Evolutionary conservation across 495 filamentous ascomycete genomes (phyloP).

Genomic region (Aspergillus saccharolyticus): DNA sequence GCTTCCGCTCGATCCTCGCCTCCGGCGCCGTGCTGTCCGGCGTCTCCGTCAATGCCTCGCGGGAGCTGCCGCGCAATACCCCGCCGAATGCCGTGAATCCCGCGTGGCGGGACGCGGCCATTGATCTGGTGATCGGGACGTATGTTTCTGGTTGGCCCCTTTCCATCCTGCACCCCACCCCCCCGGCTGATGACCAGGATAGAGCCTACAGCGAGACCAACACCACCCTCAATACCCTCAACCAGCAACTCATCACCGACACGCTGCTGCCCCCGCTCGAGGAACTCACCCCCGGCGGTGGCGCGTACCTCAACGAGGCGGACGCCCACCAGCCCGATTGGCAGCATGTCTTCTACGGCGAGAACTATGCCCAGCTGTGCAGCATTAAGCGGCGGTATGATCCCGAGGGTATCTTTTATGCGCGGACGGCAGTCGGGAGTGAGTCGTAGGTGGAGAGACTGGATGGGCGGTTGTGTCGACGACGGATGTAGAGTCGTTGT

Average conservation of each 20-base stretch:
- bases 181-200: background rate
- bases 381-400: constrained; percentile 48
- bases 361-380: constrained; percentile 34
- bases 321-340: constrained; percentile 49
- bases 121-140: background rate
- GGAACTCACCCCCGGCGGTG: constrained; percentile 16
- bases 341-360: constrained; percentile 48
- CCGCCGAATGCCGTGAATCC: constrained; percentile 45
- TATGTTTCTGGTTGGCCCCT: background rate
- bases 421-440: constrained; percentile 54
- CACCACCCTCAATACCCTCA: background rate
- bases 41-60: constrained; percentile 28
- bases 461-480: constrained; percentile 36
- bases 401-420: constrained; percentile 56
- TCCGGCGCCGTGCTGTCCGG: constrained; percentile 37
- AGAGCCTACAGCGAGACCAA: background rate
- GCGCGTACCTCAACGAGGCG: constrained; percentile 21
- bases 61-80: constrained; percentile 19
- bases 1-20: constrained; percentile 15
- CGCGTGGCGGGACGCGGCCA: constrained; percentile 24
- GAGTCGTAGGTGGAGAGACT: constrained; percentile 45
- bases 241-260: background rate
- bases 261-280: constrained; percentile 11
- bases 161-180: background rate
- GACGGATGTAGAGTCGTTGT: too few species aligned